A percentile compares a stretch with the other conserved stretches of the same genome.
Conservation (phyloP, 2,329 filamentous ascomycete species). For the Myriosclerotinia duriaeana region DNA sequence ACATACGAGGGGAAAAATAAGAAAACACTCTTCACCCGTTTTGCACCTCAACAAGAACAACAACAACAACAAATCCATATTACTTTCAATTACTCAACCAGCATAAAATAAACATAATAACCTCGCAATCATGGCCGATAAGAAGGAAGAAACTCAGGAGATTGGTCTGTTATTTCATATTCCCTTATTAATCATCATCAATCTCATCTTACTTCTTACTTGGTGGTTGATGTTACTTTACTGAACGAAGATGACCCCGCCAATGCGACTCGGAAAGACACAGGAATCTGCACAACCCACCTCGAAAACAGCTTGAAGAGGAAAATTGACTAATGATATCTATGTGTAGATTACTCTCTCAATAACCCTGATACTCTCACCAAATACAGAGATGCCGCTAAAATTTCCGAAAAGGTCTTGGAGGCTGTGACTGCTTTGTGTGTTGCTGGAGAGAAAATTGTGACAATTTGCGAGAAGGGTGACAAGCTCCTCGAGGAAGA, state of each 20-base stretch:
- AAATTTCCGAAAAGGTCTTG: constrained; percentile 94
- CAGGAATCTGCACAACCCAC: constrained; percentile 13
- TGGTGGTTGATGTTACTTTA: constrained; percentile 24
- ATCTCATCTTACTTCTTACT: constrained; percentile 36
- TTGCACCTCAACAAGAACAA: no score
- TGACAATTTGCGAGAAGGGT: constrained; percentile 91
- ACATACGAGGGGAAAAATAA: no score
- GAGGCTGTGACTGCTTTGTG: constrained; percentile 75
- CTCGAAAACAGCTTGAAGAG: neutral
- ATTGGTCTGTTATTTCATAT: constrained; percentile 43
- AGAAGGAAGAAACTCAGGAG: constrained; percentile 44
- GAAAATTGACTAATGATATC: neutral
- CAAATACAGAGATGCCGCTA: constrained; percentile 96
- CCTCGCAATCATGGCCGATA: constrained; percentile 43
- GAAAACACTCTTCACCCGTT: no score
- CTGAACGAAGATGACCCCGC: constrained; percentile 36
- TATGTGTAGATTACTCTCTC: constrained; percentile 72
- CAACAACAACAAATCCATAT: no score
- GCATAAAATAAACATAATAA: neutral
- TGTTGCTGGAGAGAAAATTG: constrained; percentile 84
- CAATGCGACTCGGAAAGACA: constrained; percentile 29
- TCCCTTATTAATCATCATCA: constrained; percentile 17
- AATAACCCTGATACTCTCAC: constrained; percentile 93
- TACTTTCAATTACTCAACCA: no score
- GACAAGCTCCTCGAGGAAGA: constrained; percentile 95